Conservation (phyloP, 176 grass and related monocot genomes). For the Sorghum bicolor region Sorghum_bicolor_NCBIv3 NC_012876.2:56802001-56802500, state of each 20-base stretch:
- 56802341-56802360: neutral
- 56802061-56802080: constrained; percentile 1
- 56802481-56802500: neutral
- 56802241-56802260: neutral
- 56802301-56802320: neutral
- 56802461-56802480: neutral
- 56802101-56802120: neutral
- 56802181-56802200: neutral
- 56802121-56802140: neutral
- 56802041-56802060: constrained; percentile 86
- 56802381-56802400: neutral
- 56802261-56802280: neutral
- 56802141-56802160: neutral
- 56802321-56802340: neutral
- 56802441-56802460: neutral
- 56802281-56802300: neutral
- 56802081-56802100: neutral
- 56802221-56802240: neutral
- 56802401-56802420: neutral
- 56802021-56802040: constrained; percentile 74
- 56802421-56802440: neutral
- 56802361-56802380: neutral
- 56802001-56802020: constrained; percentile 85
- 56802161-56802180: neutral
- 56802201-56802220: neutral